These are phyloP conservation scores for Pseudonitzschia delicatissima DNA, from an alignment of 108 stramenopile genomes.

Conservation along the genomic window DNA sequence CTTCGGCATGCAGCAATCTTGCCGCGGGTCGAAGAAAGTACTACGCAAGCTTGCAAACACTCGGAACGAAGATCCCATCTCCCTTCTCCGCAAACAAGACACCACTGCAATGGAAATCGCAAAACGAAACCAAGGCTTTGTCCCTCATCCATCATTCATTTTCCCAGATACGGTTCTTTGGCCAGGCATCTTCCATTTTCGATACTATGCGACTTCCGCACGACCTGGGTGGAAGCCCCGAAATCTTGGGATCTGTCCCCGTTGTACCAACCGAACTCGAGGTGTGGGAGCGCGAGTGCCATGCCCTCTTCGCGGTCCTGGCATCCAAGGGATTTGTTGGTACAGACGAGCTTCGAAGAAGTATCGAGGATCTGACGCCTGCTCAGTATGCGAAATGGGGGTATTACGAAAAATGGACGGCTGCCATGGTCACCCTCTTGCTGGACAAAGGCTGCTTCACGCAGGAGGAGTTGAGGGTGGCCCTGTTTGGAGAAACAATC, in stretches of 20 bases:
- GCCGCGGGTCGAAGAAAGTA: too few species aligned
- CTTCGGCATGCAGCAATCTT: too few species aligned
- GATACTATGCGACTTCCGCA: constrained; percentile 9
- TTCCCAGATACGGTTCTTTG: too few species aligned
- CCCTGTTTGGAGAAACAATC: constrained; percentile 25
- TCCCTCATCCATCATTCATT: too few species aligned
- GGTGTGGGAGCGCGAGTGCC: constrained; percentile 46
- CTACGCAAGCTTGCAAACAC: too few species aligned
- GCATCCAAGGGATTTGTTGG: constrained; percentile 25
- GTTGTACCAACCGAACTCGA: background rate
- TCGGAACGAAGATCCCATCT: too few species aligned
- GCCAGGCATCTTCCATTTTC: too few species aligned
- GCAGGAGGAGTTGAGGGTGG: constrained; percentile 24
- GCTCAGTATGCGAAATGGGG: constrained; percentile 32
- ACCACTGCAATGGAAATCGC: too few species aligned
- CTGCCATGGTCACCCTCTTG: constrained; percentile 37
- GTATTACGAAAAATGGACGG: constrained; percentile 57
- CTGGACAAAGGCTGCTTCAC: constrained; percentile 36
- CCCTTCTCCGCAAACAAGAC: too few species aligned
- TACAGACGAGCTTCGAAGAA: constrained; percentile 46
- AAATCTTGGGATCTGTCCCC: background rate
- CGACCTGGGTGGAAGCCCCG: constrained; percentile 3
- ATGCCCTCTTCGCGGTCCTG: constrained; percentile 44
- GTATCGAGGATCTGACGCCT: constrained; percentile 41
- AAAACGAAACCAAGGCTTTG: too few species aligned